A percentile compares a stretch with the other conserved stretches of the same genome.
Conservation (phyloP, 306 rosid species). For the Alnus rubra region DNA sequence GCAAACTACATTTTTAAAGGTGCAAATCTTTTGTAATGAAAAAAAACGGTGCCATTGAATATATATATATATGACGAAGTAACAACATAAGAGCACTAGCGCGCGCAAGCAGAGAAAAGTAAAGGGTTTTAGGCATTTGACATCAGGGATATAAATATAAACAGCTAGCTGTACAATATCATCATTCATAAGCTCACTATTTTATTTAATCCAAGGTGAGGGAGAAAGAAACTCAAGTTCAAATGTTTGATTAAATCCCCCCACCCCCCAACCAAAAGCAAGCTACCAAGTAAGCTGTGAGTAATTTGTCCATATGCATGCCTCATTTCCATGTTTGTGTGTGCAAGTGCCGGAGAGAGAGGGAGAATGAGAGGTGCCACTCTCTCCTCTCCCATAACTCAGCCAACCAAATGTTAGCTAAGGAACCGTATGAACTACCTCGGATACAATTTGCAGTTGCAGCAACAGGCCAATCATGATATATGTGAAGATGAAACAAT, state of each 20-base stretch:
- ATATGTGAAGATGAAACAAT: neutral
- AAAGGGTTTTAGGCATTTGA: neutral
- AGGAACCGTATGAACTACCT: neutral
- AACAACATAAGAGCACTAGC: neutral
- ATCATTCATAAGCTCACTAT: too few species aligned
- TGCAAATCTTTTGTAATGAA: neutral
- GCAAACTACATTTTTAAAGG: constrained; percentile 2
- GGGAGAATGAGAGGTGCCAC: neutral
- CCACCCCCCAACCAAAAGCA: neutral
- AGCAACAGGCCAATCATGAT: neutral
- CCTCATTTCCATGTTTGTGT: neutral
- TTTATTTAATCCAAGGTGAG: too few species aligned
- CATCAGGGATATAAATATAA: neutral
- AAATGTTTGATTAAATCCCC: neutral
- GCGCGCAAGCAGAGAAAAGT: neutral
- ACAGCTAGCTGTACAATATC: neutral
- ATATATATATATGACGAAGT: neutral
- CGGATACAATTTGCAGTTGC: neutral
- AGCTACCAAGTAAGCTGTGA: neutral
- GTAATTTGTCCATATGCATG: neutral
- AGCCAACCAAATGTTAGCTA: neutral
- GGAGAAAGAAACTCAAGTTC: too few species aligned
- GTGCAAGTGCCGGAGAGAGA: neutral
- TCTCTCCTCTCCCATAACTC: neutral
- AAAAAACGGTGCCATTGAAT: neutral